Base-by-base conservation (phyloP, 108 stramenopile genomes). In the Stephanodiscus triporus region DNA sequence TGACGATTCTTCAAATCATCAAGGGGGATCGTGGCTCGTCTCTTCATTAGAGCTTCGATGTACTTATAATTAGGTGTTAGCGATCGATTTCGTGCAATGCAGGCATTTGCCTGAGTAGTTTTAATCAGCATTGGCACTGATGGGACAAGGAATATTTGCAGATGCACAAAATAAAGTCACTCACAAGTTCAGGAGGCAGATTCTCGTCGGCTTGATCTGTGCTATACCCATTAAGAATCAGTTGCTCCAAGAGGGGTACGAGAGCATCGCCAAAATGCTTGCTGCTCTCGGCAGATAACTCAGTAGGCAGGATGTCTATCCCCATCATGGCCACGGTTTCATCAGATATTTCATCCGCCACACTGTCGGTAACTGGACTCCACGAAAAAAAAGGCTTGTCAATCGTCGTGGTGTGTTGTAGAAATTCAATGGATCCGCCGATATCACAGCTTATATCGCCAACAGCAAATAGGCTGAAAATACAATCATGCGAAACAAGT, bases 391-490 rank as follows among this genome's bases (percentile, higher is more conserved):
- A 90, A 34, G 95, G 95, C 23, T 80, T 62, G 54, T 93, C 92
- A 50, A 94, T 88, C n/a, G 90, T 78, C 0, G 91, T 93, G 4
- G 89, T 81, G 17, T 76, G 67, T 40, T 88, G 75, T 26, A 94
- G 77, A 62, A 93, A 89, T 72, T 94, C 92, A 48, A 91, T 64
- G 29, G 84, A 77, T 24, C 95, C 92, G 60, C 78, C 81, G 2
- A 88, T 70, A 61, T 96, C 95, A 75, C 95, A 96, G 51, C 84
- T 87, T 10, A 96, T 90, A 70, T 96, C 95, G 14, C 87, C 84
- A 13, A 96, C 76, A 45, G 80, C 76, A 54, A 84, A 57, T 17
- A 93, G 70, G 32, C 85, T 79, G 55, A 27, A 17, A 29, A 16
- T 50, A 65, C 48, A 66, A 74, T 36, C 47, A 58, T 65, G n/a